Base-by-base conservation (phyloP, 495 filamentous ascomycete species). In the Penicillium daleae region DNA sequence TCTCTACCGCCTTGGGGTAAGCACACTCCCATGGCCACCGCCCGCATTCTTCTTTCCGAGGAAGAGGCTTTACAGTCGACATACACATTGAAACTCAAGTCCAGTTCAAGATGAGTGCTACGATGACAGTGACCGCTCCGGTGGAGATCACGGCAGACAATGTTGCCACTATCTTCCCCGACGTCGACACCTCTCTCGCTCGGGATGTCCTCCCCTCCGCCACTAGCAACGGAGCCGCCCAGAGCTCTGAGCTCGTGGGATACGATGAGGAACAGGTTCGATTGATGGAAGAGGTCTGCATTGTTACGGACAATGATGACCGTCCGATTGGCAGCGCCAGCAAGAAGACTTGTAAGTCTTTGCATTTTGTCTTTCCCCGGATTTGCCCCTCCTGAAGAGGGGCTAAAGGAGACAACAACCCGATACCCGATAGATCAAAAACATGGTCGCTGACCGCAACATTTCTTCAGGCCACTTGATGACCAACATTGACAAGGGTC, bases 261-360 rank as follows among this genome's bases (percentile, higher is more conserved):
- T 96, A 98, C 82, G 94, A 99, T 80, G 95, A 91, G 71, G 94
- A 97, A 76, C 95, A 99, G 76, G 93, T 97, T 63, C 89, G 93
- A 29, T 78, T 99, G 66, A 99, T 99, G 95, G 96, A 99, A 62
- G 95, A 99, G 78, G 91, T 99, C 8, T 99, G 95, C 82, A 99
- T 99, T 71, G 95, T 99, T 17, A 74, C 92, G 50, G 95, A 98
- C 71, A 88, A 95, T 62, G 83, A 98, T 69, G 95, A 99, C 74
- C 84, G 85, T 56, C 96, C 95, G 4, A 97, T 99, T 74, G 95
- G 96, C 49, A 97, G 92, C 61, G 94, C 92, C 39, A 97, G 92
- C 86, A 99, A 99, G 86, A 99, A 98, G 84, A 83, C 91, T 60
- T 99, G 95, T 97, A 84, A 62, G 89, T 83, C 15, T 42, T 32